phyloP scores from a whole-genome alignment of 2,329 filamentous ascomycete genomes.

The Sarocladium oryzae region DNA sequence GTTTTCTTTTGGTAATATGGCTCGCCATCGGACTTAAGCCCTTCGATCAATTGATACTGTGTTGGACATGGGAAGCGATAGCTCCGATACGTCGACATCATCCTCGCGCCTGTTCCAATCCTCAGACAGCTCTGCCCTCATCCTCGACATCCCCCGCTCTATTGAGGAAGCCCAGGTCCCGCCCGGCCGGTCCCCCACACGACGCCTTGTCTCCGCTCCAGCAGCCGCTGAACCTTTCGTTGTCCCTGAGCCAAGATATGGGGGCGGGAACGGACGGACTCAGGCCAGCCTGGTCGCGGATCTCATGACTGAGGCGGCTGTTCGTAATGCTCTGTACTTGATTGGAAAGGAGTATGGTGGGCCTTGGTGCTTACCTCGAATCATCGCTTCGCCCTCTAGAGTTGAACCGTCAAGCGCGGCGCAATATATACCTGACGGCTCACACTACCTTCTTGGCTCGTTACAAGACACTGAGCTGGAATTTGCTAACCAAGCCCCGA shows the following conservation, averaged over 20 bases:
- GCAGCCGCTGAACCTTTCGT: conserved; percentile 38
- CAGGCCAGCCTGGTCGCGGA: conserved; percentile 45
- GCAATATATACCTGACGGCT: conserved; percentile 33
- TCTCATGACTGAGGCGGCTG: conserved; percentile 44
- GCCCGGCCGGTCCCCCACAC: conserved; percentile 26
- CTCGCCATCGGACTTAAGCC: not conserved
- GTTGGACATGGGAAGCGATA: not conserved
- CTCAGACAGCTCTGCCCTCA: conserved; percentile 37
- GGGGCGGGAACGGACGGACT: conserved; percentile 22
- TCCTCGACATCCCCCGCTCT: conserved; percentile 65
- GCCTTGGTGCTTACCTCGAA: conserved; percentile 3
- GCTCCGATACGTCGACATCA: not conserved
- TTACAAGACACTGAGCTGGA: conserved; percentile 33
- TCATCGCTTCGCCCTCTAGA: not conserved
- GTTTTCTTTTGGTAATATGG: not conserved
- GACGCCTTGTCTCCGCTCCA: conserved; percentile 39
- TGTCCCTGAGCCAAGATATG: conserved; percentile 20
- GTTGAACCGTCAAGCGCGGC: not conserved
- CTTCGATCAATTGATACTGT: not conserved
- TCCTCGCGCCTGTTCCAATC: conserved; percentile 28
- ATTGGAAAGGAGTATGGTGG: conserved; percentile 15
- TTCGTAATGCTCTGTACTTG: conserved; percentile 33
- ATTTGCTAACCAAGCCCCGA: conserved; percentile 37
- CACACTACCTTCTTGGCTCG: conserved; percentile 42
- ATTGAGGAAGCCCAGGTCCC: conserved; percentile 59